phyloP scores from a whole-genome alignment of 148 eudicot species.

The Spergularia marina region DNA sequence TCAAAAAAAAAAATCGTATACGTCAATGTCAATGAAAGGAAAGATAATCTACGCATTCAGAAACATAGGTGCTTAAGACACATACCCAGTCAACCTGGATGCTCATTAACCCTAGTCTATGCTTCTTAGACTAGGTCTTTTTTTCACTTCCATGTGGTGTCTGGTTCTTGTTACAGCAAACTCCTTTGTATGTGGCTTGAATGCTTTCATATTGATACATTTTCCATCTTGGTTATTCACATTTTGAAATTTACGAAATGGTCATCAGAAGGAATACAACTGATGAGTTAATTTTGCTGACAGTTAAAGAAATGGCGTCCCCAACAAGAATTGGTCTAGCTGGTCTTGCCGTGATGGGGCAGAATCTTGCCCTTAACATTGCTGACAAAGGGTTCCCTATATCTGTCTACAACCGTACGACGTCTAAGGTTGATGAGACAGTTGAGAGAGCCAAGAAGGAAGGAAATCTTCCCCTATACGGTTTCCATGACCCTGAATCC shows the following conservation, averaged over 20 bases:
- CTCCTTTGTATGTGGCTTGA: not conserved
- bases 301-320: conserved; percentile 45
- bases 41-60: no score
- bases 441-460: conserved; percentile 74
- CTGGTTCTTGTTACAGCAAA: not conserved
- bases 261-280: not conserved
- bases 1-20: no score
- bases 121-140: not conserved
- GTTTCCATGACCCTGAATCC: conserved; percentile 81
- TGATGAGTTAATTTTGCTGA: not conserved
- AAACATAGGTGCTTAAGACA: no score
- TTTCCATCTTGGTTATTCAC: not conserved
- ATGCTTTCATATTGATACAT: not conserved
- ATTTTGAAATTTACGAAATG: not conserved
- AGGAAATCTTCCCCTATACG: conserved; percentile 81
- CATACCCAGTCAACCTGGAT: no score
- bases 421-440: conserved; percentile 88
- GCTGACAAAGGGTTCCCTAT: conserved; percentile 97
- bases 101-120: no score
- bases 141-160: not conserved
- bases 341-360: conserved; percentile 95
- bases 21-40: no score
- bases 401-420: conserved; percentile 82
- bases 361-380: conserved; percentile 91
- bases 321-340: conserved; percentile 92